phyloP scores from a whole-genome alignment of 306 rosid genomes.

The Abrus pulchellus region DNA sequence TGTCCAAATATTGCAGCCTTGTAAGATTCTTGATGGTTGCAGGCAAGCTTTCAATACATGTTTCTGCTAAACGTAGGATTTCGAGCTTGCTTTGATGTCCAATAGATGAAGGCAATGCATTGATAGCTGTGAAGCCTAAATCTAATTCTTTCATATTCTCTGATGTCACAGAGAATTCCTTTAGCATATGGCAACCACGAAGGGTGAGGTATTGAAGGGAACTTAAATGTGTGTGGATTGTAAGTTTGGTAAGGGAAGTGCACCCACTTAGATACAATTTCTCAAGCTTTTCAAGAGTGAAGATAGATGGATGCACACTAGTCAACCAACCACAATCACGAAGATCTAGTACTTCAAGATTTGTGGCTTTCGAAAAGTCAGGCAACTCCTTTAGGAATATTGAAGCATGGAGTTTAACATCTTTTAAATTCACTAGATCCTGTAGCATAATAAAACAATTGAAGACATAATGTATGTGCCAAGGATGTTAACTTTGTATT shows the following conservation, averaged over 20 bases:
- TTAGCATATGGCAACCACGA: background rate
- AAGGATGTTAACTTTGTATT: background rate
- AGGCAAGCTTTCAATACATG: constrained; percentile 26
- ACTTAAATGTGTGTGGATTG: background rate
- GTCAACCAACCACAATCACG: background rate
- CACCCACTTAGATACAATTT: constrained; percentile 25
- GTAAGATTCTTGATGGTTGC: constrained; percentile 28
- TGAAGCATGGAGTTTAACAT: background rate
- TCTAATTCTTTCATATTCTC: constrained; percentile 3
- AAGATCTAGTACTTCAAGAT: constrained; percentile 12
- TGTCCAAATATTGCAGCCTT: background rate
- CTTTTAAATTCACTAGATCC: constrained; percentile 30
- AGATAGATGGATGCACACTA: constrained; percentile 42
- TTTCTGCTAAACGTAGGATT: background rate
- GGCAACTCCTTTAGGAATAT: background rate
- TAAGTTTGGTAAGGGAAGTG: constrained; percentile 6
- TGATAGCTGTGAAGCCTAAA: constrained; percentile 3
- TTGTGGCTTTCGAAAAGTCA: constrained; percentile 42
- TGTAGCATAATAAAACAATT: constrained; percentile 1
- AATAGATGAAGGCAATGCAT: constrained; percentile 30
- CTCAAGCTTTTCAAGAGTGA: constrained; percentile 30
- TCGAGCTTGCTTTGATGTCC: constrained; percentile 31
- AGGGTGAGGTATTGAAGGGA: constrained; percentile 43
- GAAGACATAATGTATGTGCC: background rate
- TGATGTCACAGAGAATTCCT: constrained; percentile 41